These are phyloP conservation scores for Lipomyces starkeyi DNA, from an alignment of 805 yeast species.

Conservation along the genomic window DNA sequence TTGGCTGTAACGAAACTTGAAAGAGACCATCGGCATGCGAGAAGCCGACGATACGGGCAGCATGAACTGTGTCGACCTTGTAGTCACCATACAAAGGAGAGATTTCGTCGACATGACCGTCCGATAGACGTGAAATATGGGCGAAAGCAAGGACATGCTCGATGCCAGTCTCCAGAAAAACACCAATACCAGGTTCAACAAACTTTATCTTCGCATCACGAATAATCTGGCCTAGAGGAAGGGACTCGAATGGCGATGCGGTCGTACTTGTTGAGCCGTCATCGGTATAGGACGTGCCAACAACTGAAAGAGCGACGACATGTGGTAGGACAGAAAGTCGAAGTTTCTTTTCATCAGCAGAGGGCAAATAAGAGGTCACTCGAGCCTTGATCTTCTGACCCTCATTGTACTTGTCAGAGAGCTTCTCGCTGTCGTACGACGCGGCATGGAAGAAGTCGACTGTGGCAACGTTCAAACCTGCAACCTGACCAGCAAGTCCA, in stretches of 20 bases:
- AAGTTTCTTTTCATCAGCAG: slow-evolving; percentile 54
- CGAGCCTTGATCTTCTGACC: slow-evolving; percentile 55
- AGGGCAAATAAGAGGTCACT: slow-evolving; percentile 26
- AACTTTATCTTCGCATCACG: slow-evolving; percentile 64
- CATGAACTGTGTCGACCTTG: slow-evolving; percentile 67
- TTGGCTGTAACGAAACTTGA: slow-evolving; percentile 71
- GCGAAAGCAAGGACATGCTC: slow-evolving; percentile 68
- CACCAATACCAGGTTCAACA: slow-evolving; percentile 51
- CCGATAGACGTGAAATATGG: slow-evolving; percentile 69
- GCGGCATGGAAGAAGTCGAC: slow-evolving; percentile 71
- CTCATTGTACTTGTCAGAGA: slow-evolving; percentile 67
- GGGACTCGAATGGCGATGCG: slow-evolving; percentile 58
- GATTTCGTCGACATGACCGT: slow-evolving; percentile 49
- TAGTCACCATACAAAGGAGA: slow-evolving; percentile 47
- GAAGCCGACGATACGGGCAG: slow-evolving; percentile 78
- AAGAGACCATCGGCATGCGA: slow-evolving; percentile 69
- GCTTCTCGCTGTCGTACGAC: slow-evolving; percentile 51
- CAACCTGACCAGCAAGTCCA: slow-evolving; percentile 75
- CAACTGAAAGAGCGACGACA: slow-evolving; percentile 49
- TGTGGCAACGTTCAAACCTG: slow-evolving; percentile 67
- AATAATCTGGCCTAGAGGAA: slow-evolving; percentile 75
- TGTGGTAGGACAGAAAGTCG: slow-evolving; percentile 69
- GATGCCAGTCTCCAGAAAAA: slow-evolving; percentile 55
- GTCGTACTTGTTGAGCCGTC: slow-evolving; percentile 1
- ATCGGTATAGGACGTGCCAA: slow-evolving; percentile 14